These are phyloP conservation scores for Mycena filopes DNA, from an alignment of 768 basidiomycete species.

Conservation along the genomic window DNA sequence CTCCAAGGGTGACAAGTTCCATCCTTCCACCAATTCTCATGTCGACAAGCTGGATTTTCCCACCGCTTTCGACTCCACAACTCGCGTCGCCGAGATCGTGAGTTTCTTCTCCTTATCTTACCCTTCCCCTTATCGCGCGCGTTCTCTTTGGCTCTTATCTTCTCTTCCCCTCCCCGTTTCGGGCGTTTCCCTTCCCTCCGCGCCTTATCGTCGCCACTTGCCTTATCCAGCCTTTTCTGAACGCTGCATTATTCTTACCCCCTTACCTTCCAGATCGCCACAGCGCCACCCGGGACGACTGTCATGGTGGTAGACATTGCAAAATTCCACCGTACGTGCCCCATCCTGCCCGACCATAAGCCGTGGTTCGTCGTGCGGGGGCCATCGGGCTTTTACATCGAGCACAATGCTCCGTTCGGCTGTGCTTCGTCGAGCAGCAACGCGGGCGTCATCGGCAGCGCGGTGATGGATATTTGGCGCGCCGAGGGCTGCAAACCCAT, in stretches of 20 bases:
- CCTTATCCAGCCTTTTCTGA: too few species aligned
- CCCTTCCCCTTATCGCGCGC: not conserved
- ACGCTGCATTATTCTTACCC: too few species aligned
- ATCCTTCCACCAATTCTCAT: not conserved
- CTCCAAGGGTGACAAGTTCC: not conserved
- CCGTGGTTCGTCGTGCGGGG: slow-evolving; percentile 30
- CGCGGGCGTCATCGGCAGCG: not conserved
- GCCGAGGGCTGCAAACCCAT: not conserved
- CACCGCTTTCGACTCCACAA: not conserved
- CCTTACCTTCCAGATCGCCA: slow-evolving; percentile 12
- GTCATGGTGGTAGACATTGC: slow-evolving; percentile 16
- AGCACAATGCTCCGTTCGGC: slow-evolving; percentile 26
- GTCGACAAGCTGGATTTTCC: not conserved
- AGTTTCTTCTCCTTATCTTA: not conserved
- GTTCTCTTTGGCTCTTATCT: not conserved
- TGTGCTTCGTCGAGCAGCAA: slow-evolving; percentile 6
- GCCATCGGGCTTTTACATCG: slow-evolving; percentile 27
- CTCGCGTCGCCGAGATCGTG: not conserved
- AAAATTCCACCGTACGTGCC: slow-evolving; percentile 30
- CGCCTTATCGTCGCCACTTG: not conserved
- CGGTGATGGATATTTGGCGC: not conserved
- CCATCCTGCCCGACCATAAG: slow-evolving; percentile 29
- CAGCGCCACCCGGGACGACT: not conserved
- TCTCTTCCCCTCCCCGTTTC: not conserved
- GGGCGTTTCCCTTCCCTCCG: not conserved